Base-by-base conservation (phyloP, 2,329 filamentous ascomycete genomes). In the Aspergillus candidus region DNA sequence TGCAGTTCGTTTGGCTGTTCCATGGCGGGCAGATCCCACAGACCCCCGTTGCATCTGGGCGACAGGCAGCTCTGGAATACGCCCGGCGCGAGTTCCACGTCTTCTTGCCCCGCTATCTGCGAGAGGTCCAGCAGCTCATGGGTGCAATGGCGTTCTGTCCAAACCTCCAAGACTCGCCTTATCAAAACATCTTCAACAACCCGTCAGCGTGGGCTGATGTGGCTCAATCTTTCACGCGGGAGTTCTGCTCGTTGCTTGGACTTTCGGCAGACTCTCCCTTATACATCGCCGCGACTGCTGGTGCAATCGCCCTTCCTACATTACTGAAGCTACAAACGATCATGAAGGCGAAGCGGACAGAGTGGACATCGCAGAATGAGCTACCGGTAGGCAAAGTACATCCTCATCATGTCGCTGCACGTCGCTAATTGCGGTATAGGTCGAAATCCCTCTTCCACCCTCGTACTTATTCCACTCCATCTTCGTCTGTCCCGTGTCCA, bases 401-500 rank as follows among this genome's bases (percentile, higher is more conserved):
- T 22, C 2, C 15, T 33, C 12, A 8, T 7, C 1, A n/a, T 12
- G 4, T 11, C 4, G 17, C 11, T 80, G 4, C 2, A 31, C 6
- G 35, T 30, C 35, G 14, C 47, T 54, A 39, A 51, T 10, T 15
- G 48, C 29, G 37, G 13, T 8, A 27, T 43, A 78, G 75, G 78
- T 83, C 35, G 82, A 84, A 65, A 83, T 83, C 12, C 78, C 82
- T 0, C 69, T 84, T 4, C 82, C 82, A 3, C 76, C 76, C 2
- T 73, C 74, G 5, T 84, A 83, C 60, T 73, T 78, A 41, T 98
- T 94, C 72, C 93, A 98, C 66, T 86, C 86, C 44, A 96, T 98
- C 61, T 98, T 98, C 62, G 93, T 98, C 34, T 98, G 93, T 61
- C 93, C 93, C 0, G 93, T 98, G 4, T 90, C 85, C 58, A 97